Evolutionary conservation across 306 rosid species (phyloP), one percentile per base, ranked within the genome.

Genomic region (Prunus armeniaca): DNA sequence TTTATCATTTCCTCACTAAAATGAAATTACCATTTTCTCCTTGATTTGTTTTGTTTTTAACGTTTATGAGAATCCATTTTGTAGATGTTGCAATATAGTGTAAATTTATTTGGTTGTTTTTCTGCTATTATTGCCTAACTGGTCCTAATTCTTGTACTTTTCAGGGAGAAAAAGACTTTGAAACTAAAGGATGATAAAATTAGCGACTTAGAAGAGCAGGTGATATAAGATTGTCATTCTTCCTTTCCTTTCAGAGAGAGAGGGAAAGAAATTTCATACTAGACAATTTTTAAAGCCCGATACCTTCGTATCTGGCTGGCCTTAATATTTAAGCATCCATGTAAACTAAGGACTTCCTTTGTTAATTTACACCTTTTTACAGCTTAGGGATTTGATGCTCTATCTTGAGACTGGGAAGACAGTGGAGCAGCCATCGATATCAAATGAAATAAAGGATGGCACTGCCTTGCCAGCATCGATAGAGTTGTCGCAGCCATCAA

Each of bases 311-410:
- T 47, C 14, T 60, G 55, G 54, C 34, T 1, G 9, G 65, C 20
- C 46, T 34, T 18, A 64, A 30, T 30, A 32, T 51, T 34, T 55
- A 20, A 8, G 46, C 65, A 8, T 64, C 18, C 45, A 69, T 79
- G 57, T 18, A 64, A 73, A 76, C 79, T 79, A 69, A 81, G 24
- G 70, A 34, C 55, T 19, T 63, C 58, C 69, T 45, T 56, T 78
- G 27, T 45, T 24, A 38, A 30, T 64, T 69, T 67, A 13, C 27
- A 63, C 63, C 22, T 19, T 34, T 61, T 51, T 75, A 76, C 92
- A 94, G 98, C 97, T 94, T 71, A 67, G 85, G 71, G 83, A 83
- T 64, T 89, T 90, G 82, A 94, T 92, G 98, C 62, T 72, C 54
- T 80, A 77, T 76, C 92, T 95, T 0, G 97, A 89, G 79, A 66